A percentile compares a stretch with the other conserved stretches of the same genome.
Conservation (phyloP, 2,329 filamentous ascomycete species). For the Diaporthe capsici region DNA sequence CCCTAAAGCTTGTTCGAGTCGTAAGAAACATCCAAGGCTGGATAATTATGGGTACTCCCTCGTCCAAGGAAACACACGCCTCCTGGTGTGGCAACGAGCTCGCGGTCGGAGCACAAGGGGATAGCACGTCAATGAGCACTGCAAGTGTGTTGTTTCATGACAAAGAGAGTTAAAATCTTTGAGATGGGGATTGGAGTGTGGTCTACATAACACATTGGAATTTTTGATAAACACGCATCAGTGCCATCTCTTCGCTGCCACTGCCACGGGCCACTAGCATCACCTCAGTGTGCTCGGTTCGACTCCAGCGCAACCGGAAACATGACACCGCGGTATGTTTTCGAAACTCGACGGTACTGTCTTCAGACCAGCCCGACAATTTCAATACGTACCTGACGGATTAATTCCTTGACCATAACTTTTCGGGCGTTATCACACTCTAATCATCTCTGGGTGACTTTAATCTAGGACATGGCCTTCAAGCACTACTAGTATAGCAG, state of each 20-base stretch:
- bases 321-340: neutral
- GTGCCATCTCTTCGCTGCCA: neutral
- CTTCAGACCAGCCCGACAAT: too few species aligned
- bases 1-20: slow-evolving; percentile 21
- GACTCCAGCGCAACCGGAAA: neutral
- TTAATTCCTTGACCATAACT: neutral
- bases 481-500: neutral
- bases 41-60: neutral
- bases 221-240: neutral
- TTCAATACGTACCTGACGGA: too few species aligned
- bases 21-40: slow-evolving; percentile 16
- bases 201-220: neutral
- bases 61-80: neutral
- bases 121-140: neutral
- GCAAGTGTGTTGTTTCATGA: neutral
- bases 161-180: neutral
- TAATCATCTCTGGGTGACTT: neutral
- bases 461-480: neutral
- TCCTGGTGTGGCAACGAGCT: neutral
- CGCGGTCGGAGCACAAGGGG: neutral
- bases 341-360: neutral
- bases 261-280: neutral
- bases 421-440: neutral
- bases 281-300: neutral
- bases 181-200: neutral